Evolutionary conservation across 805 yeast species (phyloP).

Genomic region (Tetrapisispora fleetii): DNA sequence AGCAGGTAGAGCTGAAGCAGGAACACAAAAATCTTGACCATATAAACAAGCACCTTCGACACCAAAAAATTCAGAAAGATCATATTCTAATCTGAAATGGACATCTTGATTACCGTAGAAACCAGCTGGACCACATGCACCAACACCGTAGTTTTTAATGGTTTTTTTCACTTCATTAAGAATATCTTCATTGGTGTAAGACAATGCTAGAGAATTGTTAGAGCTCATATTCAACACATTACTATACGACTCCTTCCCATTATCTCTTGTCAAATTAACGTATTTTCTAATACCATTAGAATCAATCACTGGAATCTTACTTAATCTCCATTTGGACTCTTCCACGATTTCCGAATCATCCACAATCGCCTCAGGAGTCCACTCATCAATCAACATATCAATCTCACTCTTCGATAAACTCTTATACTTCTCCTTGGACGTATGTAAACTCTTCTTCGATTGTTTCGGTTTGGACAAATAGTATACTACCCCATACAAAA

Average conservation of each 20-base stretch:
- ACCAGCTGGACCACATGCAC: conserved; percentile 98
- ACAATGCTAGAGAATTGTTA: conserved; percentile 60
- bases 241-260: conserved; percentile 21
- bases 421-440: neutral
- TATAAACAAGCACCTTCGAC: conserved; percentile 74
- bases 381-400: conserved; percentile 76
- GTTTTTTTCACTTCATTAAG: conserved; percentile 44
- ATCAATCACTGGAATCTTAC: conserved; percentile 51
- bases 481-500: conserved; percentile 75
- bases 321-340: conserved; percentile 42
- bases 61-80: conserved; percentile 64
- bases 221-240: conserved; percentile 59
- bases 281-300: conserved; percentile 39
- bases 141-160: conserved; percentile 75
- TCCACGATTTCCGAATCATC: conserved; percentile 34
- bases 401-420: conserved; percentile 49
- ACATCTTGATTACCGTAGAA: conserved; percentile 93
- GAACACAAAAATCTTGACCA: conserved; percentile 86
- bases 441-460: conserved; percentile 34
- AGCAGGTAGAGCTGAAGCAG: conserved; percentile 83
- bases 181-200: conserved; percentile 35
- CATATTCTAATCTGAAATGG: conserved; percentile 70
- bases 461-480: conserved; percentile 52
- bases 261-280: conserved; percentile 19
- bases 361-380: conserved; percentile 86